A percentile compares a stretch with the other conserved stretches of the same genome.
phyloP scores from a whole-genome alignment of 305 asterid species.

The Solanum hybrid region DNA sequence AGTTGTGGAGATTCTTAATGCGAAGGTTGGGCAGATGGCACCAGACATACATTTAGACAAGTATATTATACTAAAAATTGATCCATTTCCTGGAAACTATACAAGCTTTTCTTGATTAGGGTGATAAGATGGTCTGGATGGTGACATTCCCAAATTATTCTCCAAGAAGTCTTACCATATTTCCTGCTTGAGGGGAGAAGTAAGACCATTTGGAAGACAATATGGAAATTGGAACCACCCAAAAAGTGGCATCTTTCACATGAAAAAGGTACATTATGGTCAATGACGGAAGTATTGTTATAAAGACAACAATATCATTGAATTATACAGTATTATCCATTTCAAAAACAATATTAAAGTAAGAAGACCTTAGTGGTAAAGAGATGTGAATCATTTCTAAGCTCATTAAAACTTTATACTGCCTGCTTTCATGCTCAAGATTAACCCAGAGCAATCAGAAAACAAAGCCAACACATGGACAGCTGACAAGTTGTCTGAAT shows the following conservation, averaged over 20 bases:
- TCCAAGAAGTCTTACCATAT: neutral
- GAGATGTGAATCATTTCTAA: neutral
- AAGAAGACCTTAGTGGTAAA: neutral
- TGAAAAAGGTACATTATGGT: neutral
- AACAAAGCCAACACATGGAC: neutral
- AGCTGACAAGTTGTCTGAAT: neutral
- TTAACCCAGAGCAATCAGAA: neutral
- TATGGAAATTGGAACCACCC: neutral
- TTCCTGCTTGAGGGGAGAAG: neutral
- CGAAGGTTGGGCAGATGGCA: neutral
- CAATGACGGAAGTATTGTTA: neutral
- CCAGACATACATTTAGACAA: neutral
- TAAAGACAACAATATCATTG: neutral
- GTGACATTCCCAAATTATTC: neutral
- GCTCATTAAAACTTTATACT: neutral
- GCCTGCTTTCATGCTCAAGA: neutral
- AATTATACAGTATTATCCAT: neutral
- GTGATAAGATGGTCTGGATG: neutral
- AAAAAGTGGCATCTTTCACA: neutral
- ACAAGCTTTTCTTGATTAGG: neutral
- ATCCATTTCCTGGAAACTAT: neutral
- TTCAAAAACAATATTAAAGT: neutral
- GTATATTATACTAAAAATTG: neutral
- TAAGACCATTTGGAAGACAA: neutral
- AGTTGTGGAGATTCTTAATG: neutral